Conservation (phyloP, 768 basidiomycete genomes). For the Pleurotus salmoneostramineus region DNA sequence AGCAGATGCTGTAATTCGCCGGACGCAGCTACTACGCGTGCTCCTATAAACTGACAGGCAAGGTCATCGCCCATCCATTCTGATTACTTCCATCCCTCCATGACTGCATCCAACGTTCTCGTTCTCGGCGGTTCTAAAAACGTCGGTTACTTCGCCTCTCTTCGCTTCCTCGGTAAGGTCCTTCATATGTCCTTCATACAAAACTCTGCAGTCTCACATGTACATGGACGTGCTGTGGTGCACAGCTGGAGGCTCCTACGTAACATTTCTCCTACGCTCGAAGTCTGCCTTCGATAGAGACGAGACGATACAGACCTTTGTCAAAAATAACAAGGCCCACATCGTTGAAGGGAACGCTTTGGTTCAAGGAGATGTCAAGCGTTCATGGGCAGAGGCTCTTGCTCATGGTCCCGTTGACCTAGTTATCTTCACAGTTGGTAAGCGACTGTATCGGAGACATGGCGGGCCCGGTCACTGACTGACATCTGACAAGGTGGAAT, state of each 20-base stretch:
- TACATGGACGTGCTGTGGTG: not conserved
- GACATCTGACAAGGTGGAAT: constrained; percentile 22
- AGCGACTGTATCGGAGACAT: constrained; percentile 6
- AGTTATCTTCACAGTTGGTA: constrained; percentile 45
- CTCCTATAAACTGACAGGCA: no score
- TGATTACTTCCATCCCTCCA: no score
- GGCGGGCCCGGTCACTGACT: not conserved
- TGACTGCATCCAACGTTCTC: constrained; percentile 12
- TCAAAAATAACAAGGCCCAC: constrained; percentile 35
- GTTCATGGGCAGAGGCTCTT: constrained; percentile 33
- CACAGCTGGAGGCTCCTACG: constrained; percentile 31
- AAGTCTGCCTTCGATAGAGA: constrained; percentile 37
- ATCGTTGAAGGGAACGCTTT: constrained; percentile 46
- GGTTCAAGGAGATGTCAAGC: constrained; percentile 32
- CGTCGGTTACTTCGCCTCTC: constrained; percentile 26
- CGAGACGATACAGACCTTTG: constrained; percentile 32
- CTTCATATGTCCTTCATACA: not conserved
- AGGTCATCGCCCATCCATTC: no score
- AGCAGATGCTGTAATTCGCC: no score
- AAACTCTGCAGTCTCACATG: constrained; percentile 11
- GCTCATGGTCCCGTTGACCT: constrained; percentile 32
- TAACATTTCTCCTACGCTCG: constrained; percentile 47
- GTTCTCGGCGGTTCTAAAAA: constrained; percentile 28
- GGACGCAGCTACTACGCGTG: no score
- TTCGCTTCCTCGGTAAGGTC: constrained; percentile 21